Base-by-base conservation (phyloP, 495 filamentous ascomycete genomes). In the Letharia columbiana region DNA sequence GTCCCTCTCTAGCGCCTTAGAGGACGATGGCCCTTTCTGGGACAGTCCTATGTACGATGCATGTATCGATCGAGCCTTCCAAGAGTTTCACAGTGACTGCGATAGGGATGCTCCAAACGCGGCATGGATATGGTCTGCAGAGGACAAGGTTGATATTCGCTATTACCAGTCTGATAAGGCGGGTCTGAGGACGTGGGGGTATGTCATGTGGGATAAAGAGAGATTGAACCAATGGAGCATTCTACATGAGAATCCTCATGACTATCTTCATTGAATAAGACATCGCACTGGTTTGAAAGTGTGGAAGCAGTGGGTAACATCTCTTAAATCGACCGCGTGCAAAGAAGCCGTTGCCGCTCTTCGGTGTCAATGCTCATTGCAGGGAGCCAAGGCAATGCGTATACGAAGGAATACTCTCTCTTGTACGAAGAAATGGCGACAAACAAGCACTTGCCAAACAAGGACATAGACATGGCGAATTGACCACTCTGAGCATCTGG, bases 151-250 rank as follows among this genome's bases (percentile, higher is more conserved):
- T 33, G 17, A 49, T 23, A 47, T 31, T 18, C 11, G 9, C 20
- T 47, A 62, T 13, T 37, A 47, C 41, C n/a, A 28, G 11, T 7
- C n/a, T 20, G 58, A 7, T 7, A 40, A 41, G 37, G 39, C 42
- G 15, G 58, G 37, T 23, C 58, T 60, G 9, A 40, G 58, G 39
- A 41, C 42, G 10, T 60, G 58, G 58, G 58, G 17, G 15, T 60
- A 60, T 37, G 58, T 40, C 20, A 60, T 40, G 58, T 60, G 58
- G 58, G 58, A 60, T 9, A 60, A 60, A 37, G 57, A 60, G 18
- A 60, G 57, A 31, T 23, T 60, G 18, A 3, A 60, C 39, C 33
- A 40, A 40, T 60, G 58, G 11, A 40, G 4, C 23, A 40, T 41
- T 40, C 58, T 41, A n/a, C 28, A 60, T 6, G 15, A 28, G 31